A percentile compares a stretch with the other conserved stretches of the same genome.
phyloP scores from a whole-genome alignment of 176 grass and related monocot species.

The Calamus simplicifolius region DNA sequence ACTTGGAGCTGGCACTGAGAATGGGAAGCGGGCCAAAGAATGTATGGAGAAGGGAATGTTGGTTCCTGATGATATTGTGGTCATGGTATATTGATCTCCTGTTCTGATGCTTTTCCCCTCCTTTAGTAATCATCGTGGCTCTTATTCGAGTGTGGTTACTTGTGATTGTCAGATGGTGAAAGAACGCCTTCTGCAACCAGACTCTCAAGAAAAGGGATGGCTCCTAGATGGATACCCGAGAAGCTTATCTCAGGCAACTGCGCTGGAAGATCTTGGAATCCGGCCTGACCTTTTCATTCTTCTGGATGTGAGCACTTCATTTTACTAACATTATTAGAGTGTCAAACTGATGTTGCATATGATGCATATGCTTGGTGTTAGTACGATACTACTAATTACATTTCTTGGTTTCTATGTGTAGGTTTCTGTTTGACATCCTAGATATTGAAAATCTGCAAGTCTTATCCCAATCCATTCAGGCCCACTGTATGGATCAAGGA shows the following conservation, averaged over 20 bases:
- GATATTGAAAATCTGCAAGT: too few species aligned
- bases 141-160: not conserved
- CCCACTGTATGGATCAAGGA: too few species aligned
- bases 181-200: conserved; percentile 66
- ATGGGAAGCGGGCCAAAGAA: conserved; percentile 80
- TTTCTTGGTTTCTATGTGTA: too few species aligned
- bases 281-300: conserved; percentile 79
- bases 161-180: conserved; percentile 67
- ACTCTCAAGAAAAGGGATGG: conserved; percentile 89
- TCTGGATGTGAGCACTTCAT: conserved; percentile 54
- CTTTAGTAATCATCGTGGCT: not conserved
- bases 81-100: conserved; percentile 38
- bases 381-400: too few species aligned
- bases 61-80: conserved; percentile 85
- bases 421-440: too few species aligned
- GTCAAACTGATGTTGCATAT: too few species aligned
- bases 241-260: conserved; percentile 85
- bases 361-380: too few species aligned
- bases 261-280: conserved; percentile 72
- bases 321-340: not conserved
- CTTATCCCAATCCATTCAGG: too few species aligned
- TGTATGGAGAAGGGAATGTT: conserved; percentile 94
- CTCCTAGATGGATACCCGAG: conserved; percentile 93
- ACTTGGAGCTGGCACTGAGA: conserved; percentile 62
- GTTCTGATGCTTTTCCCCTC: not conserved